phyloP scores from a whole-genome alignment of 345 rosid genomes.

The Eucalyptus melliodora region DNA sequence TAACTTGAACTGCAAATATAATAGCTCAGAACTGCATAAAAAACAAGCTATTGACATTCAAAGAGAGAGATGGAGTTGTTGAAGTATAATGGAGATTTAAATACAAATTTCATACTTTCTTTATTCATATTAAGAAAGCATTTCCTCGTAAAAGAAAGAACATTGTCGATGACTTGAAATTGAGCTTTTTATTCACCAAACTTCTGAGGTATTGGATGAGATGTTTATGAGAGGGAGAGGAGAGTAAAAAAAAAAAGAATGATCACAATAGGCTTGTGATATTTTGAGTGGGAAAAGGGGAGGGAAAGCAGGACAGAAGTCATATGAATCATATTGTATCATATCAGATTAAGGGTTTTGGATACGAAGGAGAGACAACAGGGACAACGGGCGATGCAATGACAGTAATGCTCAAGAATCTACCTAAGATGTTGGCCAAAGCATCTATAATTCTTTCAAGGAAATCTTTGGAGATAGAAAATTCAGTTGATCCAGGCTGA shows the following conservation, averaged over 20 bases:
- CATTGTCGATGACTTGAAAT: neutral
- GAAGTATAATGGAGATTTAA: neutral
- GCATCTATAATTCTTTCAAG: neutral
- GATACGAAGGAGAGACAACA: neutral
- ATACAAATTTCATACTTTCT: neutral
- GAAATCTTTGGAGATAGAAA: neutral
- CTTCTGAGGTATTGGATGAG: neutral
- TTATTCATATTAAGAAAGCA: neutral
- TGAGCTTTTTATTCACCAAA: neutral
- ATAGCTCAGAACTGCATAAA: neutral
- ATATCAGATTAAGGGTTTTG: neutral
- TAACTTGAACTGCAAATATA: neutral
- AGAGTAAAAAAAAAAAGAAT: neutral
- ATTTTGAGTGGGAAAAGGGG: neutral
- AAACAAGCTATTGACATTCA: neutral
- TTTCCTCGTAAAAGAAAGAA: neutral
- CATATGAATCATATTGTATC: neutral
- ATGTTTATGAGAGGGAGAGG: neutral
- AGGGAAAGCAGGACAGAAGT: neutral
- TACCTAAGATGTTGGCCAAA: neutral
- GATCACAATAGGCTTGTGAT: neutral
- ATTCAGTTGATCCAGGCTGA: neutral
- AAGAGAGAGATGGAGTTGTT: neutral
- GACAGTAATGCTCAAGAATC: neutral
- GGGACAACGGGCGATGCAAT: neutral